Conservation (phyloP, 257 asterid genomes). For the Solanum chiquidenum region DNA sequence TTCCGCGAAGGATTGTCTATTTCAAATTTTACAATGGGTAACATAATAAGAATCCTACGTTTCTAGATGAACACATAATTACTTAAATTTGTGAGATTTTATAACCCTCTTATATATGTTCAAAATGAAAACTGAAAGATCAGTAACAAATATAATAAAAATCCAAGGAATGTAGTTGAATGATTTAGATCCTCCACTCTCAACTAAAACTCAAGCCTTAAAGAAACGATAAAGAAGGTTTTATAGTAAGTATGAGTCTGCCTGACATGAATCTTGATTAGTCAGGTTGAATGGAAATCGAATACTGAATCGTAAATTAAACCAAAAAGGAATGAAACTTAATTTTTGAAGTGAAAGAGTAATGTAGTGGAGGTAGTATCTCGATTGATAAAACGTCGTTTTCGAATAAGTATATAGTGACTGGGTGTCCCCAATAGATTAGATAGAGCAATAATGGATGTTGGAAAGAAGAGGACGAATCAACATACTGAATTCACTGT, state of each 20-base stretch:
- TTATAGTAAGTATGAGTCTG: no score
- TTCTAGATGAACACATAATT: not conserved
- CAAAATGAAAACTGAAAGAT: not conserved
- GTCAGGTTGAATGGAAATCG: not conserved
- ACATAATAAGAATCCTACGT: not conserved
- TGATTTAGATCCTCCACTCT: not conserved
- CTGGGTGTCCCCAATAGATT: conserved; percentile 3
- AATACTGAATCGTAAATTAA: not conserved
- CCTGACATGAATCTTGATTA: not conserved
- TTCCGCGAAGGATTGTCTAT: not conserved
- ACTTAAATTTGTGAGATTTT: not conserved
- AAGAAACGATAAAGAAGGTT: not conserved
- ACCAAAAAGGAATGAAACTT: not conserved
- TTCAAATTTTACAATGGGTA: no score
- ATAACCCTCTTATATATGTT: not conserved
- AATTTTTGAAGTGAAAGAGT: not conserved
- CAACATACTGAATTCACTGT: conserved; percentile 2
- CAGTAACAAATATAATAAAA: not conserved
- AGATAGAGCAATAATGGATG: conserved; percentile 11
- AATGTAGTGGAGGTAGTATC: not conserved
- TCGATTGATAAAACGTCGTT: conserved; percentile 28
- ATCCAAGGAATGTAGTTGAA: not conserved
- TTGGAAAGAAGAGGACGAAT: not conserved
- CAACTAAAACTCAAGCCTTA: not conserved
- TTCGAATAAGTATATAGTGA: conserved; percentile 13